Conservation (phyloP, 208 protist genomes). For the Porcisia deanei region DNA sequence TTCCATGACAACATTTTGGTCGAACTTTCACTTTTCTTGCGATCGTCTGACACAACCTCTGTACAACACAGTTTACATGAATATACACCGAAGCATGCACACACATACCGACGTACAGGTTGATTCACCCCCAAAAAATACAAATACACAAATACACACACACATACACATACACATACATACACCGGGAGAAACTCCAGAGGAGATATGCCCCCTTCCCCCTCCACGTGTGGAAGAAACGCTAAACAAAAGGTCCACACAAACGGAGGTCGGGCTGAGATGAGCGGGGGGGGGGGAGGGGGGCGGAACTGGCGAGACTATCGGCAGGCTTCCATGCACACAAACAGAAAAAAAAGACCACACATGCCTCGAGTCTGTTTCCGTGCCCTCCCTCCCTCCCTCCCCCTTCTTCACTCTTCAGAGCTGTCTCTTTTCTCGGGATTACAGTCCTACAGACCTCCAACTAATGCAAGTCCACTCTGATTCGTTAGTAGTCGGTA, state of each 20-base stretch:
- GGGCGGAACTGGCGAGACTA: background rate
- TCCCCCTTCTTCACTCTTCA: background rate
- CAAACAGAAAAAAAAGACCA: background rate
- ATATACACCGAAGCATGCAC: no score
- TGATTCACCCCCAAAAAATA: background rate
- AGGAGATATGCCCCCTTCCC: background rate
- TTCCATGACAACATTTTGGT: no score
- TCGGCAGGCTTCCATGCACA: background rate
- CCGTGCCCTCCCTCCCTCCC: no score
- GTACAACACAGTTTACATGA: no score
- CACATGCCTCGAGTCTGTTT: background rate
- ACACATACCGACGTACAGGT: background rate
- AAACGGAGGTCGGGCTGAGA: background rate
- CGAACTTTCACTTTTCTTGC: no score
- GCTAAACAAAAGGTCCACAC: background rate
- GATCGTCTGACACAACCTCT: no score
- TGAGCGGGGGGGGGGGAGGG: background rate
- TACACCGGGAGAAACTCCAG: no score
- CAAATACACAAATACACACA: background rate
- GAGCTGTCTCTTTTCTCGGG: background rate
- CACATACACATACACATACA: background rate
- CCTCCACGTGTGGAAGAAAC: no score
- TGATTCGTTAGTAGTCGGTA: conserved; percentile 21
- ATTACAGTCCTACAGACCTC: background rate
- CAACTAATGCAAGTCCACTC: background rate